Conservation (phyloP, 805 yeast species). For the Scheffersomyces ergatensis region DNA sequence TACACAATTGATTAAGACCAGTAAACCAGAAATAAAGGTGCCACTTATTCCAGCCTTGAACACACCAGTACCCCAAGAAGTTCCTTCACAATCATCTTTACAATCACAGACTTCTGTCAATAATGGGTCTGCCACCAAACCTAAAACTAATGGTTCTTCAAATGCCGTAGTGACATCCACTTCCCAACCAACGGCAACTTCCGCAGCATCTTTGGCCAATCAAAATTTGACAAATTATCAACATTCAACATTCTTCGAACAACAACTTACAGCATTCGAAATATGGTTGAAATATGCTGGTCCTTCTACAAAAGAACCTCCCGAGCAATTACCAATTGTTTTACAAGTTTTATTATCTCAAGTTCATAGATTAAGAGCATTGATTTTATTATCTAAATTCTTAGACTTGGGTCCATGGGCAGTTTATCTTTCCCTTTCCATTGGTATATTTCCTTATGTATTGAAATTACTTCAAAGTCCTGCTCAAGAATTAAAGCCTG, state of each 20-base stretch:
- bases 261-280: constrained; percentile 93
- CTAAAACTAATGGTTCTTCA: constrained; percentile 3
- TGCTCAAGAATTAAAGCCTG: constrained; percentile 92
- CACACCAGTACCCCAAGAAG: constrained; percentile 1
- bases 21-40: constrained; percentile 12
- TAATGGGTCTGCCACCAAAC: constrained; percentile 2
- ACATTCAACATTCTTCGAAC: constrained; percentile 93
- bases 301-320: constrained; percentile 78
- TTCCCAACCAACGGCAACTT: constrained; percentile 4
- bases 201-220: constrained; percentile 1
- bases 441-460: constrained; percentile 95
- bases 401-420: constrained; percentile 98
- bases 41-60: neutral
- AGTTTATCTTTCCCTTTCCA: constrained; percentile 84
- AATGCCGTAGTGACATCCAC: no score
- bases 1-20: constrained; percentile 57
- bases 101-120: neutral
- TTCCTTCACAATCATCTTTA: neutral
- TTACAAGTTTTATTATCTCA: constrained; percentile 90
- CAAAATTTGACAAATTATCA: constrained; percentile 55
- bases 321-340: constrained; percentile 93
- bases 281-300: constrained; percentile 89
- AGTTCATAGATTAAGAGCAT: constrained; percentile 87
- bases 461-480: constrained; percentile 88
- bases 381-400: constrained; percentile 78